Evolutionary conservation across 345 rosid species (phyloP), one percentile per base, ranked within the genome.

Genomic region (Moringa oleifera): DNA sequence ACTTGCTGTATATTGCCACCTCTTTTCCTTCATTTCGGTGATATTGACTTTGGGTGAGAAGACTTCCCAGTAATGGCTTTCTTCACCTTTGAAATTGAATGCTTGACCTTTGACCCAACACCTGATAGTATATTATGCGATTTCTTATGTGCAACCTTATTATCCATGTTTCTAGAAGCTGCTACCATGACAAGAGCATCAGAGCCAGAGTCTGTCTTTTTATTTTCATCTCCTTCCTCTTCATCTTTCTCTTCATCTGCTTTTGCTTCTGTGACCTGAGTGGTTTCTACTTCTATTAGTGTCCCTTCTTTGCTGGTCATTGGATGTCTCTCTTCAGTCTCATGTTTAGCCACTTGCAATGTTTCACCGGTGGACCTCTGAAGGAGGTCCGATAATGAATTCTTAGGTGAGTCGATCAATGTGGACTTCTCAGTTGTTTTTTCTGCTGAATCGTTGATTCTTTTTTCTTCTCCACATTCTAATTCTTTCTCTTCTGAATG

Each of bases 11-110:
- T 25, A 18, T 68, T 52, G 24, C 21, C 36, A 33, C 19, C 20
- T 18, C 58, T 50, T 46, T 22, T 57, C 10, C 23, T 45, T 79
- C 62, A 72, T 62, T 84, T 76, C 23, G 89, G 81, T 50, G 84
- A 75, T 23, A 66, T 69, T 49, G 85, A 71, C 78, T 87, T 87
- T 28, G 81, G 24, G 60, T 82, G 85, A 65, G 93, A 84, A 64
- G 98, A 89, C 73, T 86, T 87, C 0, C 98, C 90, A 0, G 79
- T 84, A 54, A 93, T 85, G 57, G 80, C 98, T 70, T 93, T 93
- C 85, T 80, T 93, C 49, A 93, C 98, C 74, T 87, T 93, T 46
- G 91, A 85, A 71, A 89, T 85, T 2, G 98, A 89, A 62, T 87
- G 86, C 72, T 92, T 92, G 20, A 92, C 96, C 78, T 84, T 87